phyloP scores from a whole-genome alignment of 192 early-diverging fungal genomes.

The Backusella australiensis region DNA sequence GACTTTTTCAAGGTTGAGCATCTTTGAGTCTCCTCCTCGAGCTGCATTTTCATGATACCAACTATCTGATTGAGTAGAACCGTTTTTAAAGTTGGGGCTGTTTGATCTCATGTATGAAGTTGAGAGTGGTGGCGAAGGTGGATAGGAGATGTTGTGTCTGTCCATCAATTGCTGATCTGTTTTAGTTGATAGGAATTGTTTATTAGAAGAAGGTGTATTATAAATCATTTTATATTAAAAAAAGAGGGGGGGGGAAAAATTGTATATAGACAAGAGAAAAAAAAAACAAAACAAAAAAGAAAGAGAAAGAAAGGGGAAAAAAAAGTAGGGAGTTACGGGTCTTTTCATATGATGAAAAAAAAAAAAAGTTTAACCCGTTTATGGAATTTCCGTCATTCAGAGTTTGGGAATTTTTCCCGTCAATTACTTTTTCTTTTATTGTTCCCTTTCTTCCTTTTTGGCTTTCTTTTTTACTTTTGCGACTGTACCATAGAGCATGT shows the following conservation, averaged over 20 bases:
- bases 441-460: constrained; percentile 3
- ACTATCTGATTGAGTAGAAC: neutral
- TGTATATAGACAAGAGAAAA: neutral
- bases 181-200: neutral
- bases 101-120: neutral
- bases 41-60: neutral
- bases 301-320: neutral
- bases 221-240: neutral
- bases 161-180: neutral
- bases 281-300: neutral
- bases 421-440: constrained; percentile 7
- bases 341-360: constrained; percentile 3
- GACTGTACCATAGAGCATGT: constrained; percentile 2
- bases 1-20: constrained; percentile 46
- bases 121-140: constrained; percentile 12
- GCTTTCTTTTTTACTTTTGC: neutral
- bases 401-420: constrained; percentile 11
- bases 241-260: neutral
- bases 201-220: neutral
- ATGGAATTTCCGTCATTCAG: constrained; percentile 5
- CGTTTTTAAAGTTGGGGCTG: neutral
- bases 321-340: constrained; percentile 15
- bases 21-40: neutral
- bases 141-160: neutral
- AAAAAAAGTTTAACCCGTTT: neutral